Conservation (phyloP, 2,329 filamentous ascomycete genomes). For the Trichoderma simmonsii region DNA sequence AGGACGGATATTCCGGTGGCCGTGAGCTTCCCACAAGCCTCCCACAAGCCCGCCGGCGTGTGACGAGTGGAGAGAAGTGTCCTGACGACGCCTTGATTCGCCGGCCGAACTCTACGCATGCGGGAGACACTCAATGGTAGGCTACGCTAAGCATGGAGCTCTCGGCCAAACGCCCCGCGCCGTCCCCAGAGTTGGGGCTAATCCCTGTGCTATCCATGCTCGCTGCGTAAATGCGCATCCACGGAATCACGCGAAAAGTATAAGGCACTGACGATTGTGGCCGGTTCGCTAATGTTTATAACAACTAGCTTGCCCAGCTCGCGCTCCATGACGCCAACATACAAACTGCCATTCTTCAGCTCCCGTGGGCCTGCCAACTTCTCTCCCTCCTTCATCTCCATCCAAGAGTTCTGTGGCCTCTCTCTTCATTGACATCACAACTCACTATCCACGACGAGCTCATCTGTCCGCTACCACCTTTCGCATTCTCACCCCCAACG, state of each 20-base stretch:
- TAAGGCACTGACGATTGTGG: conserved; percentile 16
- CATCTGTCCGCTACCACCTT: conserved; percentile 56
- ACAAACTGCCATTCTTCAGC: conserved; percentile 29
- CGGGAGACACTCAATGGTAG: conserved; percentile 11
- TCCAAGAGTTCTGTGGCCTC: conserved; percentile 30
- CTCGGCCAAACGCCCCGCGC: conserved; percentile 20
- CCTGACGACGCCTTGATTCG: not conserved
- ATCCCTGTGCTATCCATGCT: conserved; percentile 19
- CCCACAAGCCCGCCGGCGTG: not conserved
- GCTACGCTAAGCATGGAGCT: conserved; percentile 19
- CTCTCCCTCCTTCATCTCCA: conserved; percentile 27
- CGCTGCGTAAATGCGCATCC: not conserved
- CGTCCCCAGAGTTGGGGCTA: conserved; percentile 18
- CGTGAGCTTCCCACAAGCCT: not conserved
- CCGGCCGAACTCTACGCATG: not conserved
- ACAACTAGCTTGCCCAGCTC: conserved; percentile 49
- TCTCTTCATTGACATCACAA: conserved; percentile 29
- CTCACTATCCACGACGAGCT: conserved; percentile 38
- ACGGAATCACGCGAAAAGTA: conserved; percentile 13
- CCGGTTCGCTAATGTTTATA: conserved; percentile 16
- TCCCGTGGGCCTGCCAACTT: conserved; percentile 23
- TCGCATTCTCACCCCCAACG: conserved; percentile 52
- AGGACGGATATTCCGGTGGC: conserved; percentile 13
- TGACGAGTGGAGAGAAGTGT: conserved; percentile 8
- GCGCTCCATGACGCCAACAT: conserved; percentile 50